These are phyloP conservation scores for Cylindrotheca closterium DNA, from an alignment of 108 stramenopile species.

Conservation along the genomic window DNA sequence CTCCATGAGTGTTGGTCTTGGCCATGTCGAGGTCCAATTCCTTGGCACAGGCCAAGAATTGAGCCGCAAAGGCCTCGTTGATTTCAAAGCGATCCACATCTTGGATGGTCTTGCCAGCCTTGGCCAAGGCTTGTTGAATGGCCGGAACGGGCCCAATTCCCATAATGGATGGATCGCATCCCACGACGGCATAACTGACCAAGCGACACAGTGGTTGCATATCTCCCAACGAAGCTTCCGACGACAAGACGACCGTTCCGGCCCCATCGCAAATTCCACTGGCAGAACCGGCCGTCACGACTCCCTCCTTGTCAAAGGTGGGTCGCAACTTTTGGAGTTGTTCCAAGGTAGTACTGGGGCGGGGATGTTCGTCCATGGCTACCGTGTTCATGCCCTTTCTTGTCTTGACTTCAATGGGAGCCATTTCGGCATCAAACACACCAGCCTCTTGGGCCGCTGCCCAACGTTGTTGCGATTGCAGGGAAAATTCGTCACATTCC, in stretches of 20 bases:
- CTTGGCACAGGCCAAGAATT: constrained; percentile 94
- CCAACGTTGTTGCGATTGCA: constrained; percentile 89
- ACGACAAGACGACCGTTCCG: constrained; percentile 88
- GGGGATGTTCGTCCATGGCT: constrained; percentile 96
- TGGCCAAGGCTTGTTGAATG: constrained; percentile 81
- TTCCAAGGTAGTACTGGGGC: constrained; percentile 86
- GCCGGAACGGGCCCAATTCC: constrained; percentile 96
- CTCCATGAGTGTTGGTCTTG: constrained; percentile 92
- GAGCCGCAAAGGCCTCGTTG: constrained; percentile 99
- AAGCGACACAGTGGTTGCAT: constrained; percentile 88
- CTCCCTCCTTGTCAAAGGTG: constrained; percentile 96
- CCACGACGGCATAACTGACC: constrained; percentile 70
- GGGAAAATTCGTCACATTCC: constrained; percentile 90
- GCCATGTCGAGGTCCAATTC: constrained; percentile 92
- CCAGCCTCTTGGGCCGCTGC: constrained; percentile 69
- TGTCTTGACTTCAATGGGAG: constrained; percentile 85
- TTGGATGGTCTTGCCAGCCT: constrained; percentile 75
- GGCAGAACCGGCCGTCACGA: constrained; percentile 94
- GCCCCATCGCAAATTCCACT: constrained; percentile 99
- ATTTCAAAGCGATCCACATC: constrained; percentile 97
- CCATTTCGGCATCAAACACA: constrained; percentile 91
- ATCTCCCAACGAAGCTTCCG: constrained; percentile 83
- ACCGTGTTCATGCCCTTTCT: constrained; percentile 80
- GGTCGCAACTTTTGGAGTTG: constrained; percentile 83
- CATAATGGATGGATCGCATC: constrained; percentile 94